Evolutionary conservation across 176 grass and related monocot species (phyloP).

Genomic region (Poa pratensis): DNA sequence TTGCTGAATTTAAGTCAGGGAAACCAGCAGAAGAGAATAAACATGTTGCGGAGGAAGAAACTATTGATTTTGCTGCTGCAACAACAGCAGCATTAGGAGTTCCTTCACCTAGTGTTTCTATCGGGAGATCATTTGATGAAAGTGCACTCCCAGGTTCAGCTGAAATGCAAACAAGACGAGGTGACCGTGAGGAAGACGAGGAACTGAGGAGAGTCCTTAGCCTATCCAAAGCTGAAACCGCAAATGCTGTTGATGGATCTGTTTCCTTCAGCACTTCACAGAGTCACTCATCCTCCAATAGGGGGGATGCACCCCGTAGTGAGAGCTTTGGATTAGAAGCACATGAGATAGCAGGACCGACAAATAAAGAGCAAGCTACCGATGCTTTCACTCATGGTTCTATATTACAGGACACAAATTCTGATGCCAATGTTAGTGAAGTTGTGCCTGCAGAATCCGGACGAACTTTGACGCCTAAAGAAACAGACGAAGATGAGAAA

Average conservation of each 20-base stretch:
- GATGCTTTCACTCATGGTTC: conserved; percentile 31
- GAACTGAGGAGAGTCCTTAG: conserved; percentile 78
- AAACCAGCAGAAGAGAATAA: conserved; percentile 61
- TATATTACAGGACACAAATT: conserved; percentile 29
- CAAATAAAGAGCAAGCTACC: conserved; percentile 41
- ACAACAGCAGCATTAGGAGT: conserved; percentile 84
- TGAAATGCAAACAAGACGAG: conserved; percentile 55
- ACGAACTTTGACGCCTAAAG: conserved; percentile 39
- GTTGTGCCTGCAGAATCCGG: conserved; percentile 32
- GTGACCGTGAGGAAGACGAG: conserved; percentile 89
- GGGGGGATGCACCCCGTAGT: conserved; percentile 45
- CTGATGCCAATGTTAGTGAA: conserved; percentile 33
- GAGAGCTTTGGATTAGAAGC: conserved; percentile 47
- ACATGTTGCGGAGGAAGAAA: conserved; percentile 61
- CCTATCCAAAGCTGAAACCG: conserved; percentile 73
- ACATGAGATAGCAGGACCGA: conserved; percentile 12
- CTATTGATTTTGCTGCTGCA: conserved; percentile 90
- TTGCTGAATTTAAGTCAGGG: conserved; percentile 66
- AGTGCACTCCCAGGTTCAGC: conserved; percentile 45
- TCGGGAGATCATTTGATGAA: conserved; percentile 83
- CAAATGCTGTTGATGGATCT: conserved; percentile 50
- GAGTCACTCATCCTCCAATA: conserved; percentile 41
- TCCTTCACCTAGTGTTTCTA: conserved; percentile 76
- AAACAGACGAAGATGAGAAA: conserved; percentile 38
- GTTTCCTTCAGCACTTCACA: conserved; percentile 40